Evolutionary conservation across 2,329 filamentous ascomycete species (phyloP).

Genomic region (Clonostachys rosea): DNA sequence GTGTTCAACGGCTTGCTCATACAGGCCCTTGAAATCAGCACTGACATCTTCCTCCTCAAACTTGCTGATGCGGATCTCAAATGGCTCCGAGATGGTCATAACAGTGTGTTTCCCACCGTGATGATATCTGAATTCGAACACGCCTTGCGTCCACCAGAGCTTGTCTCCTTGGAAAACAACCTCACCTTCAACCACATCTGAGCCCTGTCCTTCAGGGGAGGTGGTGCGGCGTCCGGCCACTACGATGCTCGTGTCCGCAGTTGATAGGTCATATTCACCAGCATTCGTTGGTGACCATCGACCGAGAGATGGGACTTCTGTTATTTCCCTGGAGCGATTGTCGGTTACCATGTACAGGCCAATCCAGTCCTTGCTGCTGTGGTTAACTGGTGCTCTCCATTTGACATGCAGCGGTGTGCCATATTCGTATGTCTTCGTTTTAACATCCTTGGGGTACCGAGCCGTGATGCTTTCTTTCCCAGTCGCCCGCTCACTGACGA

Average conservation of each 20-base stretch:
- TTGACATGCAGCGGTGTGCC: conserved; percentile 84
- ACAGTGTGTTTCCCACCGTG: conserved; percentile 89
- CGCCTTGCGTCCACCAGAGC: conserved; percentile 93
- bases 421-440: conserved; percentile 80
- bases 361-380: conserved; percentile 91
- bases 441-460: conserved; percentile 63
- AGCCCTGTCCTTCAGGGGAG: conserved; percentile 44
- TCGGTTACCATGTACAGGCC: conserved; percentile 95
- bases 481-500: conserved; percentile 54
- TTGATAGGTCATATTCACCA: conserved; percentile 70
- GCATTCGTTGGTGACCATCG: conserved; percentile 82
- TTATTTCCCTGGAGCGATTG: conserved; percentile 80
- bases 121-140: conserved; percentile 96
- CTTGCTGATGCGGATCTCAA: conserved; percentile 79
- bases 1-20: conserved; percentile 68
- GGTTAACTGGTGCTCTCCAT: conserved; percentile 85
- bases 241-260: conserved; percentile 73
- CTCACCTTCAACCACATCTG: conserved; percentile 68
- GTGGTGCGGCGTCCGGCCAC: conserved; percentile 58
- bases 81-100: conserved; percentile 90
- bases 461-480: conserved; percentile 71
- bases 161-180: conserved; percentile 89
- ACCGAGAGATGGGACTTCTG: conserved; percentile 79
- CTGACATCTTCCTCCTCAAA: conserved; percentile 73
- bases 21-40: conserved; percentile 51